Percentiles rank a stretch among this genome's conserved stretches.
Conservation (phyloP, 208 protist genomes). For the Trypanosoma platydactyli region DNA sequence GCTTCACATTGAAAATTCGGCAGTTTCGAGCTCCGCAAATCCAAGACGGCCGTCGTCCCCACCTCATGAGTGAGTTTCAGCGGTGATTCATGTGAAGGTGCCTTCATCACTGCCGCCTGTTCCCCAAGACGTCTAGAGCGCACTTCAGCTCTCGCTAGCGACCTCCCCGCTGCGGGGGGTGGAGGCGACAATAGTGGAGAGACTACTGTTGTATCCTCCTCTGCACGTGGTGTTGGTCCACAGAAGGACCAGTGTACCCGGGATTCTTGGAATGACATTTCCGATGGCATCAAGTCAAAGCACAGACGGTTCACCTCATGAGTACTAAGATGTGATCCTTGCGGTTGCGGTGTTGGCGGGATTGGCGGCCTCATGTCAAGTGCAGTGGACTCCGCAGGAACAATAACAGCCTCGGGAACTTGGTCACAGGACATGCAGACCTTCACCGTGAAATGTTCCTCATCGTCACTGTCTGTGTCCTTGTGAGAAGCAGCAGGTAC, state of each 20-base stretch:
- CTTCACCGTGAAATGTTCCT: conserved; percentile 34
- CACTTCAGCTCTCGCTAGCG: neutral
- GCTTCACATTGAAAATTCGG: neutral
- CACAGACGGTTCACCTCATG: conserved; percentile 26
- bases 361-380: conserved; percentile 19
- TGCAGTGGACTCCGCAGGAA: conserved; percentile 14
- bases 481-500: neutral
- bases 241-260: neutral
- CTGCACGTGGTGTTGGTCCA: conserved; percentile 5
- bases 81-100: neutral
- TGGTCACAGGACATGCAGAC: conserved; percentile 22
- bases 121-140: conserved; percentile 18
- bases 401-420: conserved; percentile 16
- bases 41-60: neutral
- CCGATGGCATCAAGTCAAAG: conserved; percentile 13
- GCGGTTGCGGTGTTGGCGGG: neutral
- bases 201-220: conserved; percentile 8
- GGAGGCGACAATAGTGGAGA: conserved; percentile 5
- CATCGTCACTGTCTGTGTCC: conserved; percentile 13
- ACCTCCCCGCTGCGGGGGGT: neutral
- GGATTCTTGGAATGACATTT: neutral
- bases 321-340: neutral
- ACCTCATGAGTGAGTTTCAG: neutral
- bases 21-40: neutral
- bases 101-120: neutral